Evolutionary conservation across 129 eudicot species (phyloP).

Genomic region (Flaveria robusta): DNA sequence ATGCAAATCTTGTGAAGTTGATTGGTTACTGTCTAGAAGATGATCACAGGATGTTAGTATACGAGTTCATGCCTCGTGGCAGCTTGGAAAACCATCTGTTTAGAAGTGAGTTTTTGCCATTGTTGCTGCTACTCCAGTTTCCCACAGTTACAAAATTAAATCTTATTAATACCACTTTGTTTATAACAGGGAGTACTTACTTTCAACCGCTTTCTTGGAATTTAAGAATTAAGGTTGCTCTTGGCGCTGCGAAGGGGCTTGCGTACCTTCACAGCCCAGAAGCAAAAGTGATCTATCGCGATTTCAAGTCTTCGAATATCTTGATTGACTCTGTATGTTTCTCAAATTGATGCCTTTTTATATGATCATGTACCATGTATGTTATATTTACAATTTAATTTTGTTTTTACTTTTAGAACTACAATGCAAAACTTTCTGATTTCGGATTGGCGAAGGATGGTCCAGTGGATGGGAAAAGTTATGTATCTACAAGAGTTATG

Average conservation of each 20-base stretch:
- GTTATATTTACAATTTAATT: background rate
- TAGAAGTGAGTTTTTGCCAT: slow-evolving; percentile 27
- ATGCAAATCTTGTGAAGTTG: slow-evolving; percentile 30
- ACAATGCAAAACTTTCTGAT: slow-evolving; percentile 50
- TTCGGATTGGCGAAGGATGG: slow-evolving; percentile 44
- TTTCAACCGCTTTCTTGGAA: slow-evolving; percentile 31
- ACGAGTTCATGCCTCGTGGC: slow-evolving; percentile 26
- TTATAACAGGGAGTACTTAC: slow-evolving; percentile 23
- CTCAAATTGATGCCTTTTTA: background rate
- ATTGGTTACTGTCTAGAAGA: slow-evolving; percentile 34
- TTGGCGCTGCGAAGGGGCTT: slow-evolving; percentile 40
- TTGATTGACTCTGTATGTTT: slow-evolving; percentile 23
- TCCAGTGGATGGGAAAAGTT: slow-evolving; percentile 25
- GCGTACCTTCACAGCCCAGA: slow-evolving; percentile 32
- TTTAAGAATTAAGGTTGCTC: slow-evolving; percentile 26
- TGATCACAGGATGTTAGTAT: slow-evolving; percentile 26
- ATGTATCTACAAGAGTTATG: slow-evolving; percentile 5
- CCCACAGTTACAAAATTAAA: background rate
- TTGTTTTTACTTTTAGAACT: slow-evolving; percentile 17
- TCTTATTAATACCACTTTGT: background rate
- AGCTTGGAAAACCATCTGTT: slow-evolving; percentile 27
- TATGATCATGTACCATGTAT: background rate
- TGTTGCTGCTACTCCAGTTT: background rate
- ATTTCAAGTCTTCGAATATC: slow-evolving; percentile 2
- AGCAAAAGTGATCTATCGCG: slow-evolving; percentile 23